These are phyloP conservation scores for Artemisia annua DNA, from an alignment of 129 eudicot species.

Conservation along the genomic window DNA sequence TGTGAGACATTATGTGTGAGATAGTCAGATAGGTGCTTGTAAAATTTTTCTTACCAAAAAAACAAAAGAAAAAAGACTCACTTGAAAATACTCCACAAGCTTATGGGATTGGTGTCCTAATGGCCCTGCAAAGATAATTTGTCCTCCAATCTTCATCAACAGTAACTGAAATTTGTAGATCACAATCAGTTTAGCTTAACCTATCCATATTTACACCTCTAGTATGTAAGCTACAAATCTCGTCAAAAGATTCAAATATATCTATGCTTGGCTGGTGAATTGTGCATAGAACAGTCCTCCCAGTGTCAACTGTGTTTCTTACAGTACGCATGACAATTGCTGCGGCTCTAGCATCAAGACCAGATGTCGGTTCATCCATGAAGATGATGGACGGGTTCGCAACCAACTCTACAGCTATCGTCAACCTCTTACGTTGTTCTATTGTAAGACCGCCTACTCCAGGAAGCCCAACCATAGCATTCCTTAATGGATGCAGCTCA, in stretches of 20 bases:
- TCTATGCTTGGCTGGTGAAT: slow-evolving; percentile 32
- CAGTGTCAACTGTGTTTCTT: slow-evolving; percentile 29
- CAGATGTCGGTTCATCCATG: slow-evolving; percentile 33
- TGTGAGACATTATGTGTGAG: too few relatives aligned
- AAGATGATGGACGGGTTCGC: slow-evolving; percentile 26
- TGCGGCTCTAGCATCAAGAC: slow-evolving; percentile 31
- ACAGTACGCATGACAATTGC: slow-evolving; percentile 31
- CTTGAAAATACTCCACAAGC: slow-evolving; percentile 26
- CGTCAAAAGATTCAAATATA: slow-evolving; percentile 31
- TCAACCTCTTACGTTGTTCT: slow-evolving; percentile 25
- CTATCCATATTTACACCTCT: too few relatives aligned
- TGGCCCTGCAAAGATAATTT: slow-evolving; percentile 24
- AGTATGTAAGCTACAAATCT: slow-evolving; percentile 5
- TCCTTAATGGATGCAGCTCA: slow-evolving; percentile 21
- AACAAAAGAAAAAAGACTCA: too few relatives aligned
- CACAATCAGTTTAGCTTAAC: neutral
- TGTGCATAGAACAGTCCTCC: slow-evolving; percentile 28
- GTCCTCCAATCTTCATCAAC: slow-evolving; percentile 27
- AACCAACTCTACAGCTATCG: slow-evolving; percentile 28
- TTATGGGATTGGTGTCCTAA: slow-evolving; percentile 28
- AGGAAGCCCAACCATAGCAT: slow-evolving; percentile 26
- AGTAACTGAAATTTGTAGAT: slow-evolving; percentile 16
- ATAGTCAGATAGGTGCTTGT: too few relatives aligned
- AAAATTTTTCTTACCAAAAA: too few relatives aligned
- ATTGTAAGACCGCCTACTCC: slow-evolving; percentile 31